Conservation (phyloP, 2,329 filamentous ascomycete species). For the Incumbomyces lentus region DNA sequence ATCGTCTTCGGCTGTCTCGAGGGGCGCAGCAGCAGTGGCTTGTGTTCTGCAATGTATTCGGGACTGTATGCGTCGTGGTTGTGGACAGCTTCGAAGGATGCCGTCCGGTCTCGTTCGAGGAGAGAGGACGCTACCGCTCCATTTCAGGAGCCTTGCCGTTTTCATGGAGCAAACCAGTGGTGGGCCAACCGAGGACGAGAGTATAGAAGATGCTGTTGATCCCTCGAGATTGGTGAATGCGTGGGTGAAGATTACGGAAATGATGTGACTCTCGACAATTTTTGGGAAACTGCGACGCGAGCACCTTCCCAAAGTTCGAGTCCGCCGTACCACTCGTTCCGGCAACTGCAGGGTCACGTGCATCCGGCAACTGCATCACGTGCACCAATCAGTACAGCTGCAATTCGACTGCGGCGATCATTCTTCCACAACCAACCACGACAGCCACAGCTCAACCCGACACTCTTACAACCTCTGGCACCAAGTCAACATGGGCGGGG, state of each 20-base stretch:
- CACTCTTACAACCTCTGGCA: background rate
- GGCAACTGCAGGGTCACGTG: background rate
- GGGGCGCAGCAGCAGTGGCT: constrained; percentile 29
- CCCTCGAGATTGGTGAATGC: background rate
- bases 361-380: background rate
- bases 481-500: constrained; percentile 52
- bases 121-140: constrained; percentile 41
- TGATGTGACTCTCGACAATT: constrained; percentile 8
- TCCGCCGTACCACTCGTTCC: background rate
- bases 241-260: constrained; percentile 1
- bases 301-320: constrained; percentile 6
- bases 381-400: background rate
- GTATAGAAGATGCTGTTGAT: background rate
- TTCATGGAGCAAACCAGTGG: constrained; percentile 31
- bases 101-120: constrained; percentile 33
- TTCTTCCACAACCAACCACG: background rate
- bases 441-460: background rate
- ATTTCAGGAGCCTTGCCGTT: constrained; percentile 41
- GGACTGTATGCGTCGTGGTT: constrained; percentile 13
- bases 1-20: constrained; percentile 21
- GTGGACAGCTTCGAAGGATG: constrained; percentile 24
- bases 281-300: constrained; percentile 19
- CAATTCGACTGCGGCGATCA: too few species aligned
- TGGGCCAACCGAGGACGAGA: background rate
- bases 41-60: constrained; percentile 28